Base-by-base conservation (phyloP, 2,329 filamentous ascomycete genomes). In the Fusarium illudens region DNA sequence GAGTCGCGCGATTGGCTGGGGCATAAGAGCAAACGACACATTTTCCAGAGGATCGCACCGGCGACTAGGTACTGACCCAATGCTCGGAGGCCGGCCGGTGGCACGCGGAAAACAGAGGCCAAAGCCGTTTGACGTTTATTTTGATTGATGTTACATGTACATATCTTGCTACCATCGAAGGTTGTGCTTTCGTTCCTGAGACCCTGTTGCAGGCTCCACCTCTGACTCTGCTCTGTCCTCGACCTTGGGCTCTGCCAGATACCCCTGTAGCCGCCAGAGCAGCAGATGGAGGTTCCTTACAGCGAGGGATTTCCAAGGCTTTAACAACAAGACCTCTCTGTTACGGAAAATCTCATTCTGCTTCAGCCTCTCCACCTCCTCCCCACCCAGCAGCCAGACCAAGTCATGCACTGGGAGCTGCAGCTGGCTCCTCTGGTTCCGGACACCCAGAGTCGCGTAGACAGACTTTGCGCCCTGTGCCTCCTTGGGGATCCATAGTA, bases 181-280 rank as follows among this genome's bases (percentile, higher is more conserved):
- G 15, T 49, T 10, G 12, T 20, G 8, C n/a, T 20, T 12, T 12
- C 17, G 27, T 22, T 7, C 7, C 27, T 30, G 5, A 13, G 20
- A 2, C 20, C 25, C 37, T 25, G 4, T 11, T 9, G 20, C 25
- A 11, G 8, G 15, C 15, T 10, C 7, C 27, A 9, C 22, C 29
- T 49, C 12, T 4, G 6, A 20, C n/a, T n/a, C 53, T 19, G 46
- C 10, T 4, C 20, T 39, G 12, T 30, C 27, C 20, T 33, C 34
- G 22, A 58, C 20, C 32, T 65, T 37, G 6, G 67, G 55, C 20
- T 67, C 50, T 15, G 70, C 72, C 20, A 87, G 48, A 68, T 86
- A 90, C 1, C 86, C 86, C 63, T 89, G 84, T 9, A 90, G 73
- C 64, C 83, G 85, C 87, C 87, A 90, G 8, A 90, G 78, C 55